Conservation (phyloP, 2,329 filamentous ascomycete genomes). For the Aspergillus pseudoterreus region DNA sequence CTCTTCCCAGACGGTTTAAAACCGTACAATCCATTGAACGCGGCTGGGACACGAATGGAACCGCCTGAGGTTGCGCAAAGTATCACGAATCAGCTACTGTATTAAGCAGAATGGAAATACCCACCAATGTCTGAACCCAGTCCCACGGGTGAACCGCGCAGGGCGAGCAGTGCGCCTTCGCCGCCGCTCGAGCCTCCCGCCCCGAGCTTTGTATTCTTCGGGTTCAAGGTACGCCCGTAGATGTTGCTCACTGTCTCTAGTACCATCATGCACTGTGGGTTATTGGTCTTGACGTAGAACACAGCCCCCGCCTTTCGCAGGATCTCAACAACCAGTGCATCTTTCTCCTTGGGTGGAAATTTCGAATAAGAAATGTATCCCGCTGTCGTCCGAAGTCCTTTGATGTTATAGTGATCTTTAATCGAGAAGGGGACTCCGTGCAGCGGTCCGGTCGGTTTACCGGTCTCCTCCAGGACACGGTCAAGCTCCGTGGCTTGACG, state of each 20-base stretch:
- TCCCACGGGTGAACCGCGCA: slow-evolving; percentile 26
- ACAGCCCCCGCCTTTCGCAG: slow-evolving; percentile 18
- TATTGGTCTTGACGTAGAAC: slow-evolving; percentile 23
- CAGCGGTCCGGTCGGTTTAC: slow-evolving; percentile 1
- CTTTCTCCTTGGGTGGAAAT: not conserved
- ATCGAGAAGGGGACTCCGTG: not conserved
- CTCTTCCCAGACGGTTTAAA: not conserved
- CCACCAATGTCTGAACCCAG: slow-evolving; percentile 29
- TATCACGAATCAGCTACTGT: not conserved
- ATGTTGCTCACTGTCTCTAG: slow-evolving; percentile 19
- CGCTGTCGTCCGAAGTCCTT: not conserved
- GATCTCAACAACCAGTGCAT: slow-evolving; percentile 11
- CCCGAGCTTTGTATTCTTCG: slow-evolving; percentile 12
- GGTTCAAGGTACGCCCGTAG: slow-evolving; percentile 17
- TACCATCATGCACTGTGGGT: slow-evolving; percentile 24
- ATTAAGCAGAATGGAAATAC: not conserved
- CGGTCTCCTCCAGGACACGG: not conserved
- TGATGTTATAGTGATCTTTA: not conserved
- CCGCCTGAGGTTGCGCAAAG: not conserved
- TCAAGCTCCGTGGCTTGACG: not conserved
- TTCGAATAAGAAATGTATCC: not conserved
- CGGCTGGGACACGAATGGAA: slow-evolving; percentile 1
- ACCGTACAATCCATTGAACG: not conserved
- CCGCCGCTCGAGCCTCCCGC: slow-evolving; percentile 23
- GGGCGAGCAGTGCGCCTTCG: slow-evolving; percentile 28